Conservation (phyloP, 23 red algal species). For the Gracilaria domingensis region DNA sequence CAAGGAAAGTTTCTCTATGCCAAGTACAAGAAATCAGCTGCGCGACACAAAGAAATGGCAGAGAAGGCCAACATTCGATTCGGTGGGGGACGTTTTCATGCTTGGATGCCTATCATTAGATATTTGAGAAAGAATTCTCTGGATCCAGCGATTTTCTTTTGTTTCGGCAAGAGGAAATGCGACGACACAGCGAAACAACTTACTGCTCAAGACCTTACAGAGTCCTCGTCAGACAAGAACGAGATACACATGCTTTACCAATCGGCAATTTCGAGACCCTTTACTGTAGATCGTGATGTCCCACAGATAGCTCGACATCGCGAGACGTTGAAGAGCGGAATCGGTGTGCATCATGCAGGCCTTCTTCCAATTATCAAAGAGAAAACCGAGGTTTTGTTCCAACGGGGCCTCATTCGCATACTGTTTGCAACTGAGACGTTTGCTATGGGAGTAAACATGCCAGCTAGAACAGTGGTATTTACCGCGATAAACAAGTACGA, state of each 20-base stretch:
- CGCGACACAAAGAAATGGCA: constrained; percentile 55
- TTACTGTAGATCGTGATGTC: constrained; percentile 63
- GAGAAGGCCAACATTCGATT: constrained; percentile 68
- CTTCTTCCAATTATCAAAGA: constrained; percentile 87
- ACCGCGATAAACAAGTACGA: constrained; percentile 89
- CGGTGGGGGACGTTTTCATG: constrained; percentile 56
- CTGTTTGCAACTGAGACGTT: constrained; percentile 99
- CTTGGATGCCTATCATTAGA: constrained; percentile 84
- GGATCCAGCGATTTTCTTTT: constrained; percentile 90
- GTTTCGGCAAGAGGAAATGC: constrained; percentile 90
- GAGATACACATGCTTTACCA: constrained; percentile 80
- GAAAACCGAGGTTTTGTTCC: constrained; percentile 95
- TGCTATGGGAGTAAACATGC: constrained; percentile 99
- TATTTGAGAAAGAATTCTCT: constrained; percentile 86
- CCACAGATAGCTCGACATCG: constrained; percentile 81
- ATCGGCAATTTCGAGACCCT: constrained; percentile 63
- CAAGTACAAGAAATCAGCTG: constrained; percentile 50
- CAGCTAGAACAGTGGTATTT: constrained; percentile 94
- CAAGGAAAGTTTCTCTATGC: constrained; percentile 53
- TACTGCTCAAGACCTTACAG: constrained; percentile 71
- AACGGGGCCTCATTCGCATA: constrained; percentile 79
- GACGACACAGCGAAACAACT: constrained; percentile 86
- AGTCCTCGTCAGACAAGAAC: constrained; percentile 67
- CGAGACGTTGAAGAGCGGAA: constrained; percentile 88
- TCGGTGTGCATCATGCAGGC: constrained; percentile 92